phyloP scores from a whole-genome alignment of 805 yeast species.

The Scheffersomyces amazonensis region DNA sequence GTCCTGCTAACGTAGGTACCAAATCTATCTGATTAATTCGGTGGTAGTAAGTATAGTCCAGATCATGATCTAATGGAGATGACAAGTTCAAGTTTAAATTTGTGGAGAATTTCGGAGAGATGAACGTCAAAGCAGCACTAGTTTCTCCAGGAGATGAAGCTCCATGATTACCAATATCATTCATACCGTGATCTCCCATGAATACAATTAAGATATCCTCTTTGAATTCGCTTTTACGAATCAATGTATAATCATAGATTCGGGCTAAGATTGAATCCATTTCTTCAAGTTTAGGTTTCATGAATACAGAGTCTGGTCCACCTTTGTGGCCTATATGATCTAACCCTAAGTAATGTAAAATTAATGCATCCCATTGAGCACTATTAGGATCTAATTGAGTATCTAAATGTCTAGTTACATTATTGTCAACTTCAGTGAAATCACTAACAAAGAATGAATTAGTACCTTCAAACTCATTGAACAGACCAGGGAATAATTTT shows the following conservation, averaged over 20 bases:
- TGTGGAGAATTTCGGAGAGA: conserved; percentile 56
- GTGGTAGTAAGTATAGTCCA: conserved; percentile 51
- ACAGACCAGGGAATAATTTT: conserved; percentile 71
- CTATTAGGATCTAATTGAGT: conserved; percentile 44
- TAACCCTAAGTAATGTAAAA: conserved; percentile 87
- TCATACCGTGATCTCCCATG: conserved; percentile 96
- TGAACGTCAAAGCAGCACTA: conserved; percentile 71
- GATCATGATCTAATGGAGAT: conserved; percentile 38
- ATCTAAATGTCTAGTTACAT: conserved; percentile 85
- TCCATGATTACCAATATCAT: conserved; percentile 93
- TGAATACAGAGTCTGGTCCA: conserved; percentile 77
- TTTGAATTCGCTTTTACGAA: conserved; percentile 8
- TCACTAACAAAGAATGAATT: conserved; percentile 93
- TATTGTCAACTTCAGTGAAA: conserved; percentile 88
- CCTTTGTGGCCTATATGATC: conserved; percentile 99
- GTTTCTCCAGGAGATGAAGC: conserved; percentile 94
- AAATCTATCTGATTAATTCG: conserved; percentile 65
- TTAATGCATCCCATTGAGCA: conserved; percentile 74
- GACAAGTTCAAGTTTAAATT: conserved; percentile 11
- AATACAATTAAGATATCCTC: conserved; percentile 64
- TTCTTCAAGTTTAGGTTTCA: conserved; percentile 80
- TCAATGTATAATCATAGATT: conserved; percentile 38
- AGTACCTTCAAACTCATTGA: conserved; percentile 76
- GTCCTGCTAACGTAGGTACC: conserved; percentile 64
- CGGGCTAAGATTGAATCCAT: conserved; percentile 69